Base-by-base conservation (phyloP, 2,329 filamentous ascomycete species). In the Sphaerulina populicola region DNA sequence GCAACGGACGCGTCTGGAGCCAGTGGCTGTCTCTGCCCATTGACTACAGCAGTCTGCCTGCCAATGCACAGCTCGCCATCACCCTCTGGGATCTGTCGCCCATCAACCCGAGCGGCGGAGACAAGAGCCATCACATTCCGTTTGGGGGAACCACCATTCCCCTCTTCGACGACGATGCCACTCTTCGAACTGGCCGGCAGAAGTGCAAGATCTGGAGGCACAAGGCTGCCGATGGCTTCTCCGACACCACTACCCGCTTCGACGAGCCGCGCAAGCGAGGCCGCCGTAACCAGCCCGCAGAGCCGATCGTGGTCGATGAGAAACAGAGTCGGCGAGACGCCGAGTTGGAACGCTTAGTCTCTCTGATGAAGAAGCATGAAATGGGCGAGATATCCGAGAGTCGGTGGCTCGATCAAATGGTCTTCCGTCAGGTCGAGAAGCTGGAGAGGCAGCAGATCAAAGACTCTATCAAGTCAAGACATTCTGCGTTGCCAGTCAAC, bases 51-150 rank as follows among this genome's bases (percentile, higher is more conserved):
- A 84, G 85, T 52, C 78, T 94, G 1, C 90, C 93, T 0, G 74
- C 83, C 39, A 87, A 88, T 62, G 82, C 90, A 2, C 86, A 88
- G 63, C 77, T 98, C 33, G 90, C 90, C 15, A 88, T 98, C 53
- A 98, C 94, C 0, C 72, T 97, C 52, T 98, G 93, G 93, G 94
- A 98, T 65, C 70, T 96, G 12, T 94, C 88, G 2, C 88, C 90
- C 0, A 81, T 83, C 9, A 87, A 86, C 9, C 83, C 82, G 4
- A 75, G 80, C 35, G 80, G 80, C n/a, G 80, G 80, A 10, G 80
- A 83, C 4, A 77, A 84, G 49, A 82, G 82, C 14, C 88, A 94
- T 70, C 82, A 87, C 11, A 80, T 94, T 14, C 91, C 93, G 0
- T 98, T 97, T 65, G 93, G 91, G 5, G 93, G 93, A 33, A 97